phyloP scores from a whole-genome alignment of 2,329 filamentous ascomycete genomes.

The Diplodia scrobiculata region DNA sequence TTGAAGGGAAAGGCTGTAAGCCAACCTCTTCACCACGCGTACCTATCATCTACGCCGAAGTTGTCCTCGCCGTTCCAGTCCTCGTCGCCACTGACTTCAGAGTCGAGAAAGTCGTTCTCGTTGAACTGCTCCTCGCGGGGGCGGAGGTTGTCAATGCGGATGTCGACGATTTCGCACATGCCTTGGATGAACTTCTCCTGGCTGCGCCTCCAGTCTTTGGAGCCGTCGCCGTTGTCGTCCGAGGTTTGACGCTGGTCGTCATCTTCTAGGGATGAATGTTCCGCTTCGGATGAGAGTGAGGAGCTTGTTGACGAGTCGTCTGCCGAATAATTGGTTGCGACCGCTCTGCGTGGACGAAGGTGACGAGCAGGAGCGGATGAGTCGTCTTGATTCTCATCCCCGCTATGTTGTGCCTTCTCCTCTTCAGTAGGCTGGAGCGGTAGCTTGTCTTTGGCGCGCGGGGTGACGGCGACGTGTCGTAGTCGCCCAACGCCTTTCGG shows the following conservation, averaged over 20 bases:
- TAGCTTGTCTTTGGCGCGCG: neutral
- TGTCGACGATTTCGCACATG: conserved; percentile 68
- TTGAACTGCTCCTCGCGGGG: conserved; percentile 67
- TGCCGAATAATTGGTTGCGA: neutral
- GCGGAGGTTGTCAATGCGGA: conserved; percentile 75
- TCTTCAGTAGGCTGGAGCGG: neutral
- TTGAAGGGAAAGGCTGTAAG: neutral
- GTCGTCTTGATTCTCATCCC: conserved; percentile 3
- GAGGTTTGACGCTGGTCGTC: neutral
- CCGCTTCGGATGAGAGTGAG: neutral
- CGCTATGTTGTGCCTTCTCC: neutral
- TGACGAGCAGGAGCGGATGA: conserved; percentile 13
- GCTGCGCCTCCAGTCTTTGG: conserved; percentile 4
- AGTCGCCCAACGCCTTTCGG: neutral
- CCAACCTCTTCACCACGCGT: conserved; percentile 40
- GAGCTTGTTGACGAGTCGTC: neutral
- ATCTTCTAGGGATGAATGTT: neutral
- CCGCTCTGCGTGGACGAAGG: conserved; percentile 12
- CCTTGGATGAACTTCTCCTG: conserved; percentile 60
- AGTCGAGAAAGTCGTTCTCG: conserved; percentile 72
- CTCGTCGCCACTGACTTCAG: conserved; percentile 60
- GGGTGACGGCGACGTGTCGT: conserved; percentile 13
- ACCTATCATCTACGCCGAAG: conserved; percentile 44
- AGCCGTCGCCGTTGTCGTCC: neutral
- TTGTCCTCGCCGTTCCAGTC: conserved; percentile 62